Conservation (phyloP, 495 filamentous ascomycete genomes). For the Articulospora tetracladia region DNA sequence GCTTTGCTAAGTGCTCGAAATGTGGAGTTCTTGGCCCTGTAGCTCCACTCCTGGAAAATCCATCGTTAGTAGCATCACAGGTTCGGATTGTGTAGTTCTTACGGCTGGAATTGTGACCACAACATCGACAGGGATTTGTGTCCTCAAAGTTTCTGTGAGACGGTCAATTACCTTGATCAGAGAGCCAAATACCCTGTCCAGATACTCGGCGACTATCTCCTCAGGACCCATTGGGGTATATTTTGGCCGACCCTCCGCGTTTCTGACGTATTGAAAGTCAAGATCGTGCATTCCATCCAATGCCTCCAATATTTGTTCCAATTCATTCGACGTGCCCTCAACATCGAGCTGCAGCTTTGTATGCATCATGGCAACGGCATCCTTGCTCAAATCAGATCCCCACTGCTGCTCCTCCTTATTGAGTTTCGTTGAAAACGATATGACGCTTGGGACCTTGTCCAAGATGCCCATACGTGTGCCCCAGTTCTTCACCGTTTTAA, state of each 20-base stretch:
- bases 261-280: constrained; percentile 7
- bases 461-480: constrained; percentile 1
- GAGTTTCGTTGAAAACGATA: constrained; percentile 8
- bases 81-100: not conserved
- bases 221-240: constrained; percentile 6
- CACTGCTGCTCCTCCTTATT: constrained; percentile 4
- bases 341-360: constrained; percentile 18
- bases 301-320: constrained; percentile 12
- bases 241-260: not conserved
- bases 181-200: constrained; percentile 4
- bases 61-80: not conserved
- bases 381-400: constrained; percentile 9
- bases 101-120: constrained; percentile 16
- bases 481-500: constrained; percentile 12
- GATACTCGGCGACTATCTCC: constrained; percentile 11
- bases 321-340: constrained; percentile 1
- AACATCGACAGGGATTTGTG: constrained; percentile 15
- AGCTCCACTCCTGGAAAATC: constrained; percentile 9
- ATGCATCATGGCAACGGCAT: constrained; percentile 16
- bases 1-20: constrained; percentile 12
- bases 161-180: not conserved
- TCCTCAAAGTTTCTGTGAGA: not conserved
- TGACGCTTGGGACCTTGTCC: constrained; percentile 15
- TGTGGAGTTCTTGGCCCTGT: constrained; percentile 17
- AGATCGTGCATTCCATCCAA: constrained; percentile 17